Evolutionary conservation across 2,329 filamentous ascomycete genomes (phyloP).

Genomic region (Penicillium sp.): DNA sequence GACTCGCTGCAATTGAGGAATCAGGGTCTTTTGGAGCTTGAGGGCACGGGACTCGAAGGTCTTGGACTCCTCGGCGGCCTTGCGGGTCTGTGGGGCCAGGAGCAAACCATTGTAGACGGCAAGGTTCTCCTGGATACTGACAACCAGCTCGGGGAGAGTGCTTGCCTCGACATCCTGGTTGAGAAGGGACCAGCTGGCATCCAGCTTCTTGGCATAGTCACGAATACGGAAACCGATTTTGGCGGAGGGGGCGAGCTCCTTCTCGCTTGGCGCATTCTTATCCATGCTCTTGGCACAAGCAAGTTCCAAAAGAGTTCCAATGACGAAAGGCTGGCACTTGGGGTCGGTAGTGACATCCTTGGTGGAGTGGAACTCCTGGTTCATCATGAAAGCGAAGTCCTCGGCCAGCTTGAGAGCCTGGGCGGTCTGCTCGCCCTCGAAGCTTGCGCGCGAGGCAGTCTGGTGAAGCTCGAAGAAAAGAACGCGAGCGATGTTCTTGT

Average conservation of each 20-base stretch:
- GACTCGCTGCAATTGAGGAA: constrained; percentile 47
- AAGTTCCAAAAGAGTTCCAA: constrained; percentile 48
- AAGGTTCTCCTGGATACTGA: constrained; percentile 32
- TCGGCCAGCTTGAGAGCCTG: constrained; percentile 37
- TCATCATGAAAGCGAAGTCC: constrained; percentile 38
- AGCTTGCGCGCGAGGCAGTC: constrained; percentile 35
- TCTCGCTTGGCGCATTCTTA: constrained; percentile 32
- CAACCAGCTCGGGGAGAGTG: constrained; percentile 13
- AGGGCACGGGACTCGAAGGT: not conserved
- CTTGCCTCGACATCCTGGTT: constrained; percentile 13
- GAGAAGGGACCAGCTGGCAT: constrained; percentile 34
- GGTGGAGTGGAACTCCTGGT: constrained; percentile 31
- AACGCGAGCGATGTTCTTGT: constrained; percentile 30
- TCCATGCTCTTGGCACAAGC: constrained; percentile 39
- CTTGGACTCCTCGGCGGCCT: not conserved
- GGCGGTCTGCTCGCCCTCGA: constrained; percentile 32
- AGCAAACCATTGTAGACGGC: constrained; percentile 46
- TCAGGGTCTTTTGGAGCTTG: not conserved
- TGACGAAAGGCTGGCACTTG: constrained; percentile 43
- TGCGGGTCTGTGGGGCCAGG: constrained; percentile 28
- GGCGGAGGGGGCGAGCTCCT: constrained; percentile 29
- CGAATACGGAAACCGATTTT: constrained; percentile 38
- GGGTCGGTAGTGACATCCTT: constrained; percentile 32
- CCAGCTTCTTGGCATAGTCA: constrained; percentile 41
- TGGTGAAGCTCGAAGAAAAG: constrained; percentile 42